A percentile compares a stretch with the other conserved stretches of the same genome.
Conservation (phyloP, 2,329 filamentous ascomycete genomes). For the Pseudogymnoascus sp. region DNA sequence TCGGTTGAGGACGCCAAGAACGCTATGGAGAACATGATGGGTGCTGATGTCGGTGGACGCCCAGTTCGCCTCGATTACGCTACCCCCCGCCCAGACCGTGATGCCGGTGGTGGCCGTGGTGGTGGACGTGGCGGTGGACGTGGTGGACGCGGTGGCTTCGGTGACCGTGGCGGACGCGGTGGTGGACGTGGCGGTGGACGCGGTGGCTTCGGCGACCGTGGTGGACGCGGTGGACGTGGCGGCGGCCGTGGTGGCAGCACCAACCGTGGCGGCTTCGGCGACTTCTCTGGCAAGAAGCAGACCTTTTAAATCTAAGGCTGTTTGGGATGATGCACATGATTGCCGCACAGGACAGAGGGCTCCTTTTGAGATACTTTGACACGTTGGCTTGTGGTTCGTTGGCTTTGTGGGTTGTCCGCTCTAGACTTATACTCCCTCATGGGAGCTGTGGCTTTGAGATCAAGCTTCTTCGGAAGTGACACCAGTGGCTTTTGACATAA, state of each 20-base stretch:
- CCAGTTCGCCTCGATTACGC: conserved; percentile 61
- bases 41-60: conserved; percentile 55
- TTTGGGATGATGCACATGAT: background rate
- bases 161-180: conserved; percentile 36
- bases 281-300: conserved; percentile 49
- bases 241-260: conserved; percentile 31
- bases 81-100: conserved; percentile 46
- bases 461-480: conserved; percentile 13
- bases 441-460: conserved; percentile 31
- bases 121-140: conserved; percentile 33
- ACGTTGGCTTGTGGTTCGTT: conserved; percentile 25
- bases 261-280: conserved; percentile 47
- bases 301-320: conserved; percentile 30
- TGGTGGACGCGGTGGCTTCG: conserved; percentile 24
- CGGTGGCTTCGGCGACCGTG: conserved; percentile 18
- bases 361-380: conserved; percentile 14
- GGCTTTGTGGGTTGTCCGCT: conserved; percentile 32
- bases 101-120: conserved; percentile 37
- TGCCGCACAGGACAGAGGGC: conserved; percentile 20
- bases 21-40: conserved; percentile 54
- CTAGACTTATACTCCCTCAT: conserved; percentile 27
- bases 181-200: conserved; percentile 29
- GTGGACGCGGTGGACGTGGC: conserved; percentile 32
- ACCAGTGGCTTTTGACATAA: conserved; percentile 23
- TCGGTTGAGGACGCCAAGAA: conserved; percentile 58